Conservation (phyloP, 2,329 filamentous ascomycete species). For the Teratosphaeria pseudoeucalypti region DNA sequence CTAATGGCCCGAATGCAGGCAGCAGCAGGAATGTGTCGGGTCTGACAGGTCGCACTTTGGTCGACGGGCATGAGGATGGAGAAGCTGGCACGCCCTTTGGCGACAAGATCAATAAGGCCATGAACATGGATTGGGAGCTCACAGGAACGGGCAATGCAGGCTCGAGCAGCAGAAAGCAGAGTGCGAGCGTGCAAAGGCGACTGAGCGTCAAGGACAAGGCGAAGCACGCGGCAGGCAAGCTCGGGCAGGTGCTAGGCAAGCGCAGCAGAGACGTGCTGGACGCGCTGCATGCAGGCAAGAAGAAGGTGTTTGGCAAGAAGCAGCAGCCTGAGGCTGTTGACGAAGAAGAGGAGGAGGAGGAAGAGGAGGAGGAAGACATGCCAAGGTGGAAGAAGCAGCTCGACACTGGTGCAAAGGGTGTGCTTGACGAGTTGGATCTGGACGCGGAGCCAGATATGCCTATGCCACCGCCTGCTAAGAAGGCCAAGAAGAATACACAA, state of each 20-base stretch:
- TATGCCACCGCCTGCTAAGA: slow-evolving; percentile 18
- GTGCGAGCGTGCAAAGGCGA: slow-evolving; percentile 10
- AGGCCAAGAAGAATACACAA: slow-evolving; percentile 10
- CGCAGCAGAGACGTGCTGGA: slow-evolving; percentile 28
- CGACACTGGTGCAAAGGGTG: slow-evolving; percentile 21
- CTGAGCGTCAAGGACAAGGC: slow-evolving; percentile 22
- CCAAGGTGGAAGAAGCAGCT: slow-evolving; percentile 19
- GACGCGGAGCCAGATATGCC: slow-evolving; percentile 8
- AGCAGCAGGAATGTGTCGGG: slow-evolving; percentile 36
- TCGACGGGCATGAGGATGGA: slow-evolving; percentile 13
- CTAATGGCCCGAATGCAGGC: slow-evolving; percentile 4
- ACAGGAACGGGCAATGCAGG: slow-evolving; percentile 3
- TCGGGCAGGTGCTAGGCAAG: slow-evolving; percentile 25
- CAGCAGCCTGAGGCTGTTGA: slow-evolving; percentile 8
- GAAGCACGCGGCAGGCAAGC: slow-evolving; percentile 19
- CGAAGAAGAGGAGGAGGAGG: slow-evolving; percentile 11
- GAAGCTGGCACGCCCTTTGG: slow-evolving; percentile 10
- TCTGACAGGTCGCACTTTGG: slow-evolving; percentile 25
- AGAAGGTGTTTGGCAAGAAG: slow-evolving; percentile 18
- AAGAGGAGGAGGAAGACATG: slow-evolving; percentile 13
- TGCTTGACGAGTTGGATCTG: slow-evolving; percentile 23
- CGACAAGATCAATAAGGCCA: slow-evolving; percentile 36
- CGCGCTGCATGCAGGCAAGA: slow-evolving; percentile 20
- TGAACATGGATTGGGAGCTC: slow-evolving; percentile 31
- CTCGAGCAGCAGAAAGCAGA: slow-evolving; percentile 4